Percentiles rank a stretch among this genome's conserved stretches.
Conservation (phyloP, 768 basidiomycete genomes). For the Candolleomyces eurysporus region DNA sequence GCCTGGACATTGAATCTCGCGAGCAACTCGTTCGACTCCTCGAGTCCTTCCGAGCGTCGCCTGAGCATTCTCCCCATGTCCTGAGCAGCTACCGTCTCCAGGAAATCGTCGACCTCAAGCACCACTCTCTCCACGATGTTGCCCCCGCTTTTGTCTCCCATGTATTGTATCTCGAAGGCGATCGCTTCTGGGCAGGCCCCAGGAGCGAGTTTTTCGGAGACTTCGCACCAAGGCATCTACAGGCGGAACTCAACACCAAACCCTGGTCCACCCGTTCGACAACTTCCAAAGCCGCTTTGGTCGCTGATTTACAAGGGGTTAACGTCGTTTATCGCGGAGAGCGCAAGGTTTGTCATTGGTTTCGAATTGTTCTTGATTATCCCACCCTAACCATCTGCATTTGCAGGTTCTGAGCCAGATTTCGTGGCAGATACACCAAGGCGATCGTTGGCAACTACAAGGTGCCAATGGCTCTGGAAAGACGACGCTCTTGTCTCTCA, state of each 20-base stretch:
- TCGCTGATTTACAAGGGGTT: slow-evolving; percentile 66
- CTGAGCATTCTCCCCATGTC: slow-evolving; percentile 12
- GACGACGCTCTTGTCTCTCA: slow-evolving; percentile 84
- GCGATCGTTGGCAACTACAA: slow-evolving; percentile 87
- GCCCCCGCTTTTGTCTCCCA: slow-evolving; percentile 72
- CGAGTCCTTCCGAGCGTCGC: slow-evolving; percentile 16
- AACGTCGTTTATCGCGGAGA: slow-evolving; percentile 64
- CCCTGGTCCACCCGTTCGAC: neutral
- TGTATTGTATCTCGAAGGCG: slow-evolving; percentile 52
- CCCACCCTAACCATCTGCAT: neutral
- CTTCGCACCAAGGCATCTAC: neutral
- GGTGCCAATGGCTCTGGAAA: slow-evolving; percentile 95
- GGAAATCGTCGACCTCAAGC: slow-evolving; percentile 44
- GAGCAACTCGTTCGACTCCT: slow-evolving; percentile 15
- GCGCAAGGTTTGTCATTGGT: slow-evolving; percentile 44
- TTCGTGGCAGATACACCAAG: slow-evolving; percentile 77
- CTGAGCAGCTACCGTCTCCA: slow-evolving; percentile 50
- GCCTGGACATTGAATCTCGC: slow-evolving; percentile 66
- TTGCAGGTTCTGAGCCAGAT: slow-evolving; percentile 71
- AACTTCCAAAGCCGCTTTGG: slow-evolving; percentile 14
- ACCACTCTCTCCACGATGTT: neutral
- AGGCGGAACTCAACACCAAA: neutral
- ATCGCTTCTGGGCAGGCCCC: slow-evolving; percentile 48
- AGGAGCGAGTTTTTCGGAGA: slow-evolving; percentile 42
- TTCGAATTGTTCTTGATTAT: too few relatives aligned